Percentiles rank a stretch among this genome's conserved stretches.
These are phyloP conservation scores for Hordeum marinum DNA, from an alignment of 176 grass and related monocot species.

Conservation along the genomic window DNA sequence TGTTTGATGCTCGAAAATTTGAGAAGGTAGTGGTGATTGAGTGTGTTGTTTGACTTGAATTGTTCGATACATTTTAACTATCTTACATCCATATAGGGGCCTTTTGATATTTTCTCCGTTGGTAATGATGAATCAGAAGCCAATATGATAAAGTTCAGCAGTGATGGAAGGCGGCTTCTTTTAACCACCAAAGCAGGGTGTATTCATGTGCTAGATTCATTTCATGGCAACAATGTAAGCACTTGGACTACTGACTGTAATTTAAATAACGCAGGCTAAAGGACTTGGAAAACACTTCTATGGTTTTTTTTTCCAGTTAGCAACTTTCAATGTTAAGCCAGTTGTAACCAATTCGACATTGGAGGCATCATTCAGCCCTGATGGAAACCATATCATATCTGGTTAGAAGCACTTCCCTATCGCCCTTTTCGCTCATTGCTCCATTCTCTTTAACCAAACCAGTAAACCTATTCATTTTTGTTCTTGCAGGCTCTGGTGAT, in stretches of 20 bases:
- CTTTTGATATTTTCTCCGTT: slow-evolving; percentile 75
- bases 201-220: slow-evolving; percentile 94
- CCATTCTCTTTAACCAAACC: neutral
- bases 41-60: neutral
- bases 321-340: slow-evolving; percentile 85
- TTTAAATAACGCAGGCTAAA: neutral
- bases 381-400: slow-evolving; percentile 88
- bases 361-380: slow-evolving; percentile 96
- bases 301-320: slow-evolving; percentile 29
- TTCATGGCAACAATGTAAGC: slow-evolving; percentile 74
- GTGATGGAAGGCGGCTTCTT: slow-evolving; percentile 74
- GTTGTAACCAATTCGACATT: slow-evolving; percentile 63
- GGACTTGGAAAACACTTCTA: neutral
- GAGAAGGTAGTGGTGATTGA: slow-evolving; percentile 62
- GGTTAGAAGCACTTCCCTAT: slow-evolving; percentile 35
- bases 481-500: slow-evolving; percentile 77
- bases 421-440: neutral
- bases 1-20: slow-evolving; percentile 89
- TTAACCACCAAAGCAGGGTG: slow-evolving; percentile 82
- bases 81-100: slow-evolving; percentile 46
- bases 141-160: slow-evolving; percentile 94
- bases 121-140: slow-evolving; percentile 70
- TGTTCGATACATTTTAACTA: slow-evolving; percentile 12
- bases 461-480: slow-evolving; percentile 4
- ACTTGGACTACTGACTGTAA: neutral